phyloP scores from a whole-genome alignment of 2,329 filamentous ascomycete genomes.

The Penicillium sp. region DNA sequence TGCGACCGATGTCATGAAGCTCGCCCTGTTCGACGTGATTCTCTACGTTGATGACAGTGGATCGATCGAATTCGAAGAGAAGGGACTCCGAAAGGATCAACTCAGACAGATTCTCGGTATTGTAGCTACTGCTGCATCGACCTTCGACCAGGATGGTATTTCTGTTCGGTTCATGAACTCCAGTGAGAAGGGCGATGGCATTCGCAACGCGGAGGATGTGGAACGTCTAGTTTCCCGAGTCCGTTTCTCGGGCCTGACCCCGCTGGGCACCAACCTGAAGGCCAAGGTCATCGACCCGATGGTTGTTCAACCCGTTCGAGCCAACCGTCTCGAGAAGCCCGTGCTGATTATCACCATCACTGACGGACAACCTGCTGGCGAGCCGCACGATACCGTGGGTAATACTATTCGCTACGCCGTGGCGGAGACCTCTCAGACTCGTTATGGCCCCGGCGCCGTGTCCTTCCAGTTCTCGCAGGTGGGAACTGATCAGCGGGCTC shows the following conservation, averaged over 20 bases:
- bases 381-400: slow-evolving; percentile 55
- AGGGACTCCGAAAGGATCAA: slow-evolving; percentile 65
- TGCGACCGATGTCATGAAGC: slow-evolving; percentile 61
- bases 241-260: slow-evolving; percentile 64
- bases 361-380: slow-evolving; percentile 64
- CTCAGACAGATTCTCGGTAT: slow-evolving; percentile 62
- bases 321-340: slow-evolving; percentile 59
- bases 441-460: slow-evolving; percentile 58
- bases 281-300: slow-evolving; percentile 64
- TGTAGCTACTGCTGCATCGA: slow-evolving; percentile 62
- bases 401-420: slow-evolving; percentile 58
- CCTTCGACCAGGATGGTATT: slow-evolving; percentile 69
- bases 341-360: slow-evolving; percentile 65
- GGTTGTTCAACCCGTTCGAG: slow-evolving; percentile 53
- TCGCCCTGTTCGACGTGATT: slow-evolving; percentile 61
- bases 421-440: slow-evolving; percentile 50
- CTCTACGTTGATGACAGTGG: slow-evolving; percentile 68
- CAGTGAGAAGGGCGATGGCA: slow-evolving; percentile 52
- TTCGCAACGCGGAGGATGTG: slow-evolving; percentile 58
- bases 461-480: slow-evolving; percentile 69
- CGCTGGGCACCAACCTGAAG: slow-evolving; percentile 62
- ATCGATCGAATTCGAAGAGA: slow-evolving; percentile 67
- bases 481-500: slow-evolving; percentile 63
- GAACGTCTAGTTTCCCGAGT: slow-evolving; percentile 57
- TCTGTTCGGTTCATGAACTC: slow-evolving; percentile 70